A percentile compares a stretch with the other conserved stretches of the same genome.
phyloP scores from a whole-genome alignment of 1,284 basidiomycete species.

The Amylostereum areolatum region DNA sequence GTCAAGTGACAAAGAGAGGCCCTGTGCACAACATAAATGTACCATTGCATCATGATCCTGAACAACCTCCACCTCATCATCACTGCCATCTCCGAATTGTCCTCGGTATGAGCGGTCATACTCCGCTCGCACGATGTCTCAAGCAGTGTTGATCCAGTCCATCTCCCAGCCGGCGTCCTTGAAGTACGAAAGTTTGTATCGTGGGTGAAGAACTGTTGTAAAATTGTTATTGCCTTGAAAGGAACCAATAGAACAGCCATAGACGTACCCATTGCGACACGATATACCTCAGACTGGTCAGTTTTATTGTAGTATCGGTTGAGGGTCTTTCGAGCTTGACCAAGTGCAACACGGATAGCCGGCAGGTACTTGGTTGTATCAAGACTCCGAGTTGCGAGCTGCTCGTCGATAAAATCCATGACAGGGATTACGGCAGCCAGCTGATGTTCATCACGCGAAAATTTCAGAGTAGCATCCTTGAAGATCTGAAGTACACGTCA shows the following conservation, averaged over 20 bases:
- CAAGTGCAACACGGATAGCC: constrained; percentile 14
- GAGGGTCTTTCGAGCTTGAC: constrained; percentile 19
- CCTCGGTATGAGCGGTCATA: constrained; percentile 6
- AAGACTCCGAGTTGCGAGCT: constrained; percentile 6
- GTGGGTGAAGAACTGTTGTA: constrained; percentile 25
- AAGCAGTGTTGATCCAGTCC: constrained; percentile 21
- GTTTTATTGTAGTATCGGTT: constrained; percentile 24
- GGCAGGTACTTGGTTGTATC: constrained; percentile 1
- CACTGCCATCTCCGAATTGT: background rate
- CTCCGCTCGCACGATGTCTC: constrained; percentile 11
- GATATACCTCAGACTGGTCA: constrained; percentile 19
- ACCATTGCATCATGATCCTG: background rate
- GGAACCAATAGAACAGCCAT: background rate
- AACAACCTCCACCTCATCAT: background rate
- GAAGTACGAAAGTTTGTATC: constrained; percentile 27
- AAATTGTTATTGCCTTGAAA: background rate
- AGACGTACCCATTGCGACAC: constrained; percentile 22
- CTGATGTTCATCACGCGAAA: constrained; percentile 21
- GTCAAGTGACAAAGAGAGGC: too few species aligned
- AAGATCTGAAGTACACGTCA: constrained; percentile 11
- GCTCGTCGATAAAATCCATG: constrained; percentile 24
- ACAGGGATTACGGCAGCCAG: constrained; percentile 26
- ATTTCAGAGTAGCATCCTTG: constrained; percentile 18
- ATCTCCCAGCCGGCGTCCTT: constrained; percentile 16
- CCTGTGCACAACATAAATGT: too few species aligned